Percentiles rank a stretch among this genome's conserved stretches.
These are phyloP conservation scores for Vickermania spadyakhi DNA, from an alignment of 208 protist species.

Conservation along the genomic window DNA sequence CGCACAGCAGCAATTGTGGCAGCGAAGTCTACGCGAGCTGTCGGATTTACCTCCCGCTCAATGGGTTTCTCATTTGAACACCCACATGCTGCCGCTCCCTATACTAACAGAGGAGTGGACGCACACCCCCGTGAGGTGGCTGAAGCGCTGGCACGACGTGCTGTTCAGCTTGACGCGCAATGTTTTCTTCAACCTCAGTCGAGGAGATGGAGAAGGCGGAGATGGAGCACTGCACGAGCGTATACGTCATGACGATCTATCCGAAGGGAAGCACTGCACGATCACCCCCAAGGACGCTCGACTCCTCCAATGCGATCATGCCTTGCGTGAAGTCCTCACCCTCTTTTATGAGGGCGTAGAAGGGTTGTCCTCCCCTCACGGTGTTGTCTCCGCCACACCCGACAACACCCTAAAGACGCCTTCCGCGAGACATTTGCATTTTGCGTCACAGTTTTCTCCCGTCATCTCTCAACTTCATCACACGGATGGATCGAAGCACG, in stretches of 20 bases:
- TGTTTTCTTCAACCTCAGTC: background rate
- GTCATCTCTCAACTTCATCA: too few species aligned
- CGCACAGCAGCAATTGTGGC: background rate
- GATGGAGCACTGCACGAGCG: background rate
- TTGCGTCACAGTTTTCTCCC: too few species aligned
- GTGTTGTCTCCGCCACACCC: background rate
- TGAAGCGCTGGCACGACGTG: background rate
- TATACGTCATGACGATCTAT: background rate
- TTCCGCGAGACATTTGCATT: too few species aligned
- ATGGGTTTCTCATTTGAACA: background rate
- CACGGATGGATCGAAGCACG: background rate
- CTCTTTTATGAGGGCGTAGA: background rate
- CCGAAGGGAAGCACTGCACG: background rate
- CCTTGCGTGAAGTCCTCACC: background rate
- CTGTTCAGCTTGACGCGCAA: background rate
- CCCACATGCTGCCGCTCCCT: background rate
- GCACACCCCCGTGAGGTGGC: background rate
- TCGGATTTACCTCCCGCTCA: background rate
- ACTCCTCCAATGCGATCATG: background rate
- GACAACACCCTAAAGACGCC: background rate
- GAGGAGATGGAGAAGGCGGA: too few species aligned
- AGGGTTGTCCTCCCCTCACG: background rate
- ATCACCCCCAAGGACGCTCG: background rate
- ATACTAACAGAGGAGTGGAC: background rate
- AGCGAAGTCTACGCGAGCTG: background rate